phyloP scores from a whole-genome alignment of 805 yeast species.

The Saturnispora gosingensis region DNA sequence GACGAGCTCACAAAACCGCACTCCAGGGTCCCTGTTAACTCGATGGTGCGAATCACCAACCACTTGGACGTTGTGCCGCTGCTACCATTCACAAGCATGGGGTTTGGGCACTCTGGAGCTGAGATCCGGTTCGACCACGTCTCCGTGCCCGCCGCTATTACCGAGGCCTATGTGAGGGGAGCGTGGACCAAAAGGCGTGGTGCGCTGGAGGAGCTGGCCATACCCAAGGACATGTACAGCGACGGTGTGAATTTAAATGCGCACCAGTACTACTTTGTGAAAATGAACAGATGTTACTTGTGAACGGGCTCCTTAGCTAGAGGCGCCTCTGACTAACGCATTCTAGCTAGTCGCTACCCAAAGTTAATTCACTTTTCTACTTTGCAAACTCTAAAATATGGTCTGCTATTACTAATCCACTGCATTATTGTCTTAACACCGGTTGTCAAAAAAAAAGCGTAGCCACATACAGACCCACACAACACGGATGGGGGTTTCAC shows the following conservation, averaged over 20 bases:
- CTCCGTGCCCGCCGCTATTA: slow-evolving; percentile 22
- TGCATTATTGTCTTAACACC: neutral
- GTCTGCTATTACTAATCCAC: neutral
- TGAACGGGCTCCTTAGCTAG: neutral
- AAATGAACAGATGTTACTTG: neutral
- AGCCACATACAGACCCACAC: too few species aligned
- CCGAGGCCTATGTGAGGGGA: neutral
- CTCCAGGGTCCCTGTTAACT: slow-evolving; percentile 24
- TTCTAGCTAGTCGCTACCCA: too few species aligned
- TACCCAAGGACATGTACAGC: neutral
- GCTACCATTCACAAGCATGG: slow-evolving; percentile 43
- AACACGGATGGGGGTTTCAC: too few species aligned
- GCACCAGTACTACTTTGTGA: neutral
- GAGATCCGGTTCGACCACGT: slow-evolving; percentile 37
- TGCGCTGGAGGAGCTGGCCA: neutral
- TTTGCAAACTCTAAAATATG: neutral
- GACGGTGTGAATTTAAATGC: neutral
- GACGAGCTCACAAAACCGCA: neutral
- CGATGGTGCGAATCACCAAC: slow-evolving; percentile 49
- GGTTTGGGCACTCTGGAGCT: slow-evolving; percentile 38
- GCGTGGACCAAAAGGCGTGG: neutral
- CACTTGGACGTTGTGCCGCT: slow-evolving; percentile 49
- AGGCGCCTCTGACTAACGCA: too few species aligned
- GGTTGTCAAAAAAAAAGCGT: neutral
- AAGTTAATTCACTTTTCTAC: too few species aligned